phyloP scores from a whole-genome alignment of 345 rosid species.

The Lagerstroemia speciosa region DNA sequence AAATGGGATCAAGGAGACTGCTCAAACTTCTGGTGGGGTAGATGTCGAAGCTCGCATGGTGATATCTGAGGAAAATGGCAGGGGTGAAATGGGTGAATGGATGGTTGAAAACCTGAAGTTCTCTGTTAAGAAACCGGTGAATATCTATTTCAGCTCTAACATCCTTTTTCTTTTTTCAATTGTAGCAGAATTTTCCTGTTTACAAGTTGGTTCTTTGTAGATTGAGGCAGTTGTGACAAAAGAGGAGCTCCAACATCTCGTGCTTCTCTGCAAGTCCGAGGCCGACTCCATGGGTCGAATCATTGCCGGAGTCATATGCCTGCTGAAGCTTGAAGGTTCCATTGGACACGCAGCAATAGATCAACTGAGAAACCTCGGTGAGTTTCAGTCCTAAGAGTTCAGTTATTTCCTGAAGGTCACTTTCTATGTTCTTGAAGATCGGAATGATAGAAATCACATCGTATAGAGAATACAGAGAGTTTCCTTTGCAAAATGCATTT shows the following conservation, averaged over 20 bases:
- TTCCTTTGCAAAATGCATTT: not conserved
- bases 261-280: conserved; percentile 74
- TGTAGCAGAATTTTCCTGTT: not conserved
- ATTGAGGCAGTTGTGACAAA: conserved; percentile 81
- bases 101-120: conserved; percentile 72
- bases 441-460: not conserved
- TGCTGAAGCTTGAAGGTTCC: conserved; percentile 76
- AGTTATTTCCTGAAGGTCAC: not conserved
- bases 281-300: conserved; percentile 89
- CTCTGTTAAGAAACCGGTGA: conserved; percentile 89
- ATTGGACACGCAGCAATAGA: conserved; percentile 69
- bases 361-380: conserved; percentile 95
- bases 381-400: not conserved
- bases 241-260: conserved; percentile 82
- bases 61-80: conserved; percentile 40
- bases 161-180: conserved; percentile 1
- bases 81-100: conserved; percentile 58
- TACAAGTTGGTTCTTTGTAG: conserved; percentile 25
- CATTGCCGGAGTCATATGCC: conserved; percentile 72
- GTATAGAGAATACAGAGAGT: no score
- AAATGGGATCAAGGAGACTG: conserved; percentile 54
- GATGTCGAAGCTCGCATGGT: conserved; percentile 64
- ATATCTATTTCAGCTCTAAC: not conserved
- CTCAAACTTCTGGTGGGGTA: conserved; percentile 51
- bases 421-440: not conserved